Base-by-base conservation (phyloP, 1,139 yeast genomes). In the Pichia sp. region DNA sequence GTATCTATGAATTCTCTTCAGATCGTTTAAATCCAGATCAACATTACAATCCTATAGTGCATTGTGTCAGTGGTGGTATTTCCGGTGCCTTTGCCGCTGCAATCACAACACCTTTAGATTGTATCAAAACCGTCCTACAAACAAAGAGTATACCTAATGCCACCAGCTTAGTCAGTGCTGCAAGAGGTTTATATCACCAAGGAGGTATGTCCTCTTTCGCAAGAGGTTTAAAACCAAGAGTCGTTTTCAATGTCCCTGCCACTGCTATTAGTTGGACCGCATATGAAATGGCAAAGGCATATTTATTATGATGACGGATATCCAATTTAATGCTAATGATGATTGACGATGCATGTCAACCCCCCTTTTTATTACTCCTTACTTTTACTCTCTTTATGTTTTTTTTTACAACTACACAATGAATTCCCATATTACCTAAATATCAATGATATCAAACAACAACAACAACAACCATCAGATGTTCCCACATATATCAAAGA, bases 241-340 rank as follows among this genome's bases (percentile, higher is more conserved):
- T 94, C 46, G 83, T 93, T 34, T 87, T 94, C 55, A 90, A 91
- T 66, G 91, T 93, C 65, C 99, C 99, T 19, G 85, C 96, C 42
- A 91, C 99, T 12, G 99, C 99, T 31, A 91, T 93, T 52, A 84
- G 96, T 55, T 93, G 99, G 99, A 93, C 98, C 2, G 91, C 96
- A 20, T 93, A 94, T 67, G 99, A 93, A 66, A 88, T 91, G 94
- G 98, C 97, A 38, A 93, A 93, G 68, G 86, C 82, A 58, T 74
- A 85, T 44, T 67, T 77, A 58, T 46, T 61, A 43, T 50, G 37
- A 42, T 27, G 27, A 24, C 8, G 8, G 24, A 31, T 19, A n/a
- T 17, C 8, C 34, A 20, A 30, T 27, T 24, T 2, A 24, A 10
- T 24, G 12, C 9, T 24, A 10, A 24, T n/a, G 12, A 10, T 24